Evolutionary conservation across 495 filamentous ascomycete genomes (phyloP).

Genomic region (Penicillium chermesinum): DNA sequence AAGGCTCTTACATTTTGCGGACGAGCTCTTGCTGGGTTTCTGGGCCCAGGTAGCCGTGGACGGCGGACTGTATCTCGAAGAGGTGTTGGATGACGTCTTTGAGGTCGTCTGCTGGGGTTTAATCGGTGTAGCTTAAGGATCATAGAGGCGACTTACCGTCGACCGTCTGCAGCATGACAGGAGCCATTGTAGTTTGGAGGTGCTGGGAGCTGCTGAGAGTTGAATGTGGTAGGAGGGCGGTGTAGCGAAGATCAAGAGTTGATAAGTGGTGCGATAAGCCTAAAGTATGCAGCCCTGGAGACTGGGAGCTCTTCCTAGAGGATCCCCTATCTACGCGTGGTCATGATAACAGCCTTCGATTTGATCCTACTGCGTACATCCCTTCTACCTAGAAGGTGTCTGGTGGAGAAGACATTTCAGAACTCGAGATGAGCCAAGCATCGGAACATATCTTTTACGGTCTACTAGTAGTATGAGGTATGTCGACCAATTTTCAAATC

Average conservation of each 20-base stretch:
- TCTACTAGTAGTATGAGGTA: too few species aligned
- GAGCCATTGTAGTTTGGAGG: slow-evolving; percentile 33
- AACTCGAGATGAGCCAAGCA: too few species aligned
- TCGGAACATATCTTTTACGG: too few species aligned
- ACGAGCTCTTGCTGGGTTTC: slow-evolving; percentile 57
- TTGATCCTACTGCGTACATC: too few species aligned
- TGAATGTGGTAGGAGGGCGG: slow-evolving; percentile 15
- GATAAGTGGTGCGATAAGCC: too few species aligned
- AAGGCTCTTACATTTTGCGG: slow-evolving; percentile 54
- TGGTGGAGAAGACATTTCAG: too few species aligned
- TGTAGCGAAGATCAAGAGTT: slow-evolving; percentile 1
- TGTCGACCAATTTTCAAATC: too few species aligned
- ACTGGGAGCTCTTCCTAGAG: too few species aligned
- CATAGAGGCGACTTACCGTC: slow-evolving; percentile 39
- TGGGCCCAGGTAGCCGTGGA: slow-evolving; percentile 64
- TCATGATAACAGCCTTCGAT: too few species aligned
- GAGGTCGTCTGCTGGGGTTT: slow-evolving; percentile 33
- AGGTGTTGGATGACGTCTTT: slow-evolving; percentile 74
- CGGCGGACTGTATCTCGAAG: slow-evolving; percentile 72
- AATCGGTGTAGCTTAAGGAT: background rate
- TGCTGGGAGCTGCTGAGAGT: background rate
- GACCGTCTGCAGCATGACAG: slow-evolving; percentile 40
- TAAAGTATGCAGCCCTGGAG: too few species aligned
- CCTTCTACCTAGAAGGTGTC: too few species aligned
- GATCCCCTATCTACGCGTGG: too few species aligned